Conservation (phyloP, 108 stramenopile genomes). For the Aurantiochytrium sp. region DNA sequence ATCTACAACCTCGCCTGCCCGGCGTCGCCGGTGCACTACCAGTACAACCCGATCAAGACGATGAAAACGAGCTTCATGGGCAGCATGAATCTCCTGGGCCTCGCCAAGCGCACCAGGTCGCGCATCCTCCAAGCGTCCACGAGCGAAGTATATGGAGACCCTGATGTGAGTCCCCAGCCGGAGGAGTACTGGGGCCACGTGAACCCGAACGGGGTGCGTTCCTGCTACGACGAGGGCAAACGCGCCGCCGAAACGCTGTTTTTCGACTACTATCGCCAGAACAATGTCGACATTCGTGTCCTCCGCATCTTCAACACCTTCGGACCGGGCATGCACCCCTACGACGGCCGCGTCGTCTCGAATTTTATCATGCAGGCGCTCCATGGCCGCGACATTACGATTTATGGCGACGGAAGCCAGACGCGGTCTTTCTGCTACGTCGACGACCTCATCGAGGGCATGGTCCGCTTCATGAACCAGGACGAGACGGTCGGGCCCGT, state of each 20-base stretch:
- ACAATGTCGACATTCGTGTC: conserved; percentile 85
- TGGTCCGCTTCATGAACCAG: conserved; percentile 91
- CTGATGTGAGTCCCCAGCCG: conserved; percentile 82
- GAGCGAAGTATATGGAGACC: conserved; percentile 82
- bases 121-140: conserved; percentile 88
- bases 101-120: conserved; percentile 90
- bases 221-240: conserved; percentile 99
- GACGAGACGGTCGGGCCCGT: conserved; percentile 76
- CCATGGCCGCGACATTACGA: conserved; percentile 87
- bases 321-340: conserved; percentile 97
- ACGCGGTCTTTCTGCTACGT: conserved; percentile 97
- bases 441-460: conserved; percentile 90
- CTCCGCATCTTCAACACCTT: conserved; percentile 98
- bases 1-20: conserved; percentile 98
- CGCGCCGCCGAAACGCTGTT: conserved; percentile 99
- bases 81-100: conserved; percentile 93
- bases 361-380: conserved; percentile 97
- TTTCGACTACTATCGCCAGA: conserved; percentile 86
- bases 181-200: conserved; percentile 98
- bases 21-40: conserved; percentile 96
- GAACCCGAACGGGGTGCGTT: conserved; percentile 90
- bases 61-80: conserved; percentile 91
- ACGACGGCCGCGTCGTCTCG: conserved; percentile 94
- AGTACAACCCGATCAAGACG: conserved; percentile 99
- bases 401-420: conserved; percentile 90